Evolutionary conservation across 306 rosid species (phyloP), one percentile per base, ranked within the genome.

Genomic region (Dalbergia cultrata): DNA sequence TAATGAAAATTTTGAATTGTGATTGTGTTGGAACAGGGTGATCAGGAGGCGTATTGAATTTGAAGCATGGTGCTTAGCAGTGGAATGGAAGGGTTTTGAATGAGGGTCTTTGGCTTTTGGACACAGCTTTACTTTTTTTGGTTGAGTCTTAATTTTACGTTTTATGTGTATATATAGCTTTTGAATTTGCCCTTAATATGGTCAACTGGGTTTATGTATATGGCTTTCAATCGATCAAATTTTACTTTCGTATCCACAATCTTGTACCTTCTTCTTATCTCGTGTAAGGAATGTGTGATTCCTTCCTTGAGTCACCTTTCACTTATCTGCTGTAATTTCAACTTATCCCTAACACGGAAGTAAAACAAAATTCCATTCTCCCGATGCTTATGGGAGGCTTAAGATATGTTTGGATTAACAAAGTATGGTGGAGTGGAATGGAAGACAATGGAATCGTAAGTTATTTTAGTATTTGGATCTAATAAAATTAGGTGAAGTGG

Each of bases 1-100:
- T n/a, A 5, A 21, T 49, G 14, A 47, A 19, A 47, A 19, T 41
- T 22, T 77, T 12, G 62, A 50, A 22, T 43, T 72, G 37, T 12
- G 31, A 6, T 57, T 44, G 18, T 72, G 80, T 13, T 57, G 77
- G 18, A 47, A 72, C 75, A 87, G 90, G 91, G 33, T 26, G 88
- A 83, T 57, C 91, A 79, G 16, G 92, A 90, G 62, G 90, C 84
- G 10, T 83, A 81, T 68, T 88, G 72, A 88, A 63, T 56, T 47
- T 53, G 17, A 21, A 74, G 47, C 31, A 43, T 11, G 21, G 53
- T 75, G 26, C 47, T 66, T 43, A 33, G 13, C 5, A 19, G 7
- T 75, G 31, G 31, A 26, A 52, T n/a, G 6, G 16, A 19, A 13
- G 56, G 35, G 10, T 35, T 59, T 57, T 17, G 31, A 3, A 0